Percentiles rank a stretch among this genome's conserved stretches.
Evolutionary conservation across 23 red algal genomes (phyloP).

Genomic region (Agarophyton chilense): DNA sequence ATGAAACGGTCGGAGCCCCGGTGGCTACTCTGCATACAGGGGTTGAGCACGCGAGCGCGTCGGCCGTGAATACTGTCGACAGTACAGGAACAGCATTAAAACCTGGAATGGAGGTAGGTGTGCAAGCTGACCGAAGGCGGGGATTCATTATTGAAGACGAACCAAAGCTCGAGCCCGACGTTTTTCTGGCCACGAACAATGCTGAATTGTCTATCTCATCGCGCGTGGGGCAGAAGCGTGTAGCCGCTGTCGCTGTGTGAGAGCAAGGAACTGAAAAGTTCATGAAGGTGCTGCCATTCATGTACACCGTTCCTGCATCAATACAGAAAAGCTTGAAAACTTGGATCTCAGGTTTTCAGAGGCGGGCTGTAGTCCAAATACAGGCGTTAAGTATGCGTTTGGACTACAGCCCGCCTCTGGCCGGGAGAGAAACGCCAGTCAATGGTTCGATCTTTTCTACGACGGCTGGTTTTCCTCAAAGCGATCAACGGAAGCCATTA

Average conservation of each 20-base stretch:
- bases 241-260: slow-evolving; percentile 13
- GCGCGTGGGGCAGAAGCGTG: background rate
- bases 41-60: background rate
- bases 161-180: slow-evolving; percentile 6
- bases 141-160: slow-evolving; percentile 52
- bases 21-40: too few relatives aligned
- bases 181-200: slow-evolving; percentile 29
- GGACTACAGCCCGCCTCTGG: too few relatives aligned
- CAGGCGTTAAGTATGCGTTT: too few relatives aligned
- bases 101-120: too few relatives aligned
- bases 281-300: slow-evolving; percentile 40
- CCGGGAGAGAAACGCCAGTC: too few relatives aligned
- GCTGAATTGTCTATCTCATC: background rate
- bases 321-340: background rate
- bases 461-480: too few relatives aligned
- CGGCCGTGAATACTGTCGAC: background rate
- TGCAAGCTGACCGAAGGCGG: too few relatives aligned
- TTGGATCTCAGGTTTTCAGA: too few relatives aligned
- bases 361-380: too few relatives aligned
- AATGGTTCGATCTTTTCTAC: too few relatives aligned
- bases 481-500: too few relatives aligned
- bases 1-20: too few relatives aligned
- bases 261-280: slow-evolving; percentile 50
- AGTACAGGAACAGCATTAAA: background rate
- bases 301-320: slow-evolving; percentile 36